Percentiles rank a stretch among this genome's conserved stretches.
Conservation (phyloP, 1,139 yeast species). For the Ashbya aceris region DNA sequence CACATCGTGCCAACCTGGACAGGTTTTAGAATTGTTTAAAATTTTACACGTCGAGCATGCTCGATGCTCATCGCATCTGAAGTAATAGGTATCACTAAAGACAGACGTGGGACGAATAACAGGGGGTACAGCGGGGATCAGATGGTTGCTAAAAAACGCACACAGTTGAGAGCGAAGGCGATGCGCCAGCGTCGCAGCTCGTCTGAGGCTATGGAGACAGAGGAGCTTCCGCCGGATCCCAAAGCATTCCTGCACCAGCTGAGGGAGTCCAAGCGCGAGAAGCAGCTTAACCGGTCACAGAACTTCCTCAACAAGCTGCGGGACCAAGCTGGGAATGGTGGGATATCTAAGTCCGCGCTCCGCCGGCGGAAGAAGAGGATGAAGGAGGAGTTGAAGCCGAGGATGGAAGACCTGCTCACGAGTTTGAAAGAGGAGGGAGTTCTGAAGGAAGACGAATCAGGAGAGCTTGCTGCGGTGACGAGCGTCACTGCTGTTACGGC, state of each 20-base stretch:
- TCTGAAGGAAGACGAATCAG: slow-evolving; percentile 9
- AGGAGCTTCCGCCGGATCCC: slow-evolving; percentile 27
- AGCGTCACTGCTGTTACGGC: slow-evolving; percentile 16
- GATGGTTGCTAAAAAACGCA: slow-evolving; percentile 41
- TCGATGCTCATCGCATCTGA: no score
- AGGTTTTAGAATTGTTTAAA: no score
- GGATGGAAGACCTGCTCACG: slow-evolving; percentile 51
- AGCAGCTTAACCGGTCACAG: slow-evolving; percentile 33
- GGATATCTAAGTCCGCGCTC: slow-evolving; percentile 54
- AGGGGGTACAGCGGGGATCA: neutral
- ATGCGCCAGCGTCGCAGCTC: slow-evolving; percentile 15
- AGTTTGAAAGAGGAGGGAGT: slow-evolving; percentile 38
- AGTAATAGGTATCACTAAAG: no score
- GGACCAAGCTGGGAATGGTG: slow-evolving; percentile 29
- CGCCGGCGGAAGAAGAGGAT: slow-evolving; percentile 59
- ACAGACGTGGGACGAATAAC: no score
- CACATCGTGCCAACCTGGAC: no score
- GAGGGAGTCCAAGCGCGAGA: slow-evolving; percentile 47
- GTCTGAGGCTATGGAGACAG: slow-evolving; percentile 6
- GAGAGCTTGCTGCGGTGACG: slow-evolving; percentile 4
- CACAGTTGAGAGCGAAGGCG: slow-evolving; percentile 38
- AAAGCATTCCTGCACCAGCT: slow-evolving; percentile 49
- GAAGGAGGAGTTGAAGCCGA: slow-evolving; percentile 54
- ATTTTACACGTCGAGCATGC: no score
- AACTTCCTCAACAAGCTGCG: slow-evolving; percentile 29